A percentile compares a stretch with the other conserved stretches of the same genome.
phyloP scores from a whole-genome alignment of 768 basidiomycete species.

The Trametopsis cervina region DNA sequence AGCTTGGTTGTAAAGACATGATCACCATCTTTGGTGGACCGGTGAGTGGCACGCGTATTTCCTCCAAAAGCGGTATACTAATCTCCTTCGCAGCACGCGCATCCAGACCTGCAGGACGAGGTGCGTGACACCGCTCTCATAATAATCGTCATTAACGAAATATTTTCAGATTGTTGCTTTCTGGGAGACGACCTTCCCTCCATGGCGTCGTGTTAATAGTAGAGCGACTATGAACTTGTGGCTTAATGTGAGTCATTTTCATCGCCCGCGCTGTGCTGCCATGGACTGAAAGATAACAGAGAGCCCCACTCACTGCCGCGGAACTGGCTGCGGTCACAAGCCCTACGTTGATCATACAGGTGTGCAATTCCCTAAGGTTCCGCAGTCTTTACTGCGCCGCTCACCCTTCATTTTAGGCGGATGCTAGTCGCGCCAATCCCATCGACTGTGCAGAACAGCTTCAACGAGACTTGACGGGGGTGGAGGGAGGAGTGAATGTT shows the following conservation, averaged over 20 bases:
- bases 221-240: conserved; percentile 49
- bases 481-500: conserved; percentile 41
- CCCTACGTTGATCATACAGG: conserved; percentile 67
- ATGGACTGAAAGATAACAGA: conserved; percentile 29
- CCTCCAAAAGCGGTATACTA: not conserved
- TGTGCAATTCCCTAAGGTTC: conserved; percentile 26
- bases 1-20: conserved; percentile 57
- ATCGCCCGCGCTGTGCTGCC: not conserved
- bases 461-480: conserved; percentile 40
- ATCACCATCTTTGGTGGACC: conserved; percentile 47
- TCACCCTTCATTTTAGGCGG: conserved; percentile 37
- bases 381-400: not conserved
- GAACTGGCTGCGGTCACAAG: conserved; percentile 46
- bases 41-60: conserved; percentile 31
- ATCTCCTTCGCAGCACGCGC: conserved; percentile 34
- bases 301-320: conserved; percentile 42
- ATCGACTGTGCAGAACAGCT: conserved; percentile 51
- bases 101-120: conserved; percentile 56
- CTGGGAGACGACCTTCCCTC: conserved; percentile 55
- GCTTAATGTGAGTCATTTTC: conserved; percentile 45
- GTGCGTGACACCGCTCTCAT: conserved; percentile 31
- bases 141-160: not conserved
- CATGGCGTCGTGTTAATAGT: conserved; percentile 41
- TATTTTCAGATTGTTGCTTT: conserved; percentile 49
- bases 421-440: conserved; percentile 47